A percentile compares a stretch with the other conserved stretches of the same genome.
phyloP scores from a whole-genome alignment of 371 early-diverging fungal species.

The Entomophthora muscae region DNA sequence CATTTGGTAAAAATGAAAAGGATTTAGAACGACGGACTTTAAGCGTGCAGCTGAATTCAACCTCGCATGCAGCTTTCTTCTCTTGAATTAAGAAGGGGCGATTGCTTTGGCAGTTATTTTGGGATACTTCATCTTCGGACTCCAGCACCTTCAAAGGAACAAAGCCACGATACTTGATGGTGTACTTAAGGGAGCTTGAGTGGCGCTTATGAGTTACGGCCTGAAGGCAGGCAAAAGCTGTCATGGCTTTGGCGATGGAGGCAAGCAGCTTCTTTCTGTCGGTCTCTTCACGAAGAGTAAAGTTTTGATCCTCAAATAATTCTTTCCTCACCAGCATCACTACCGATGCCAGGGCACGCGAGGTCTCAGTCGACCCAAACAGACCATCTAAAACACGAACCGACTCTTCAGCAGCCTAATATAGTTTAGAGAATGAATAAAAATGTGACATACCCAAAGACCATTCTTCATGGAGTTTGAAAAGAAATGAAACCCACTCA shows the following conservation, averaged over 20 bases:
- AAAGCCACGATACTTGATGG: background rate
- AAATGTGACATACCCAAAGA: constrained; percentile 29
- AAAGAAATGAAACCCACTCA: constrained; percentile 59
- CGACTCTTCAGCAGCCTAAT: constrained; percentile 66
- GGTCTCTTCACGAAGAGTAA: constrained; percentile 39
- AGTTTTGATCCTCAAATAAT: constrained; percentile 43
- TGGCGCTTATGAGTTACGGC: constrained; percentile 37
- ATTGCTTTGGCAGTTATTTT: background rate
- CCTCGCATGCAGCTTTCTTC: too few relatives aligned
- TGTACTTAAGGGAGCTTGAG: background rate
- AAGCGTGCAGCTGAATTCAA: too few relatives aligned
- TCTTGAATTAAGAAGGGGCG: background rate
- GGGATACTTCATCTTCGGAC: background rate
- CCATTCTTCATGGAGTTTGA: constrained; percentile 48
- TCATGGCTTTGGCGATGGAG: constrained; percentile 58
- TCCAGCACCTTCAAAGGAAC: background rate
- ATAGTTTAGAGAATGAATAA: constrained; percentile 2
- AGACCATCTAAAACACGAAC: constrained; percentile 78
- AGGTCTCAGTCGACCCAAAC: constrained; percentile 82
- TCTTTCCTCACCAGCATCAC: constrained; percentile 61
- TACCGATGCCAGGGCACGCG: constrained; percentile 66
- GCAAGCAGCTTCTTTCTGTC: constrained; percentile 40
- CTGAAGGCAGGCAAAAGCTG: constrained; percentile 71
- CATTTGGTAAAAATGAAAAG: too few relatives aligned
- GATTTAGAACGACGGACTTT: too few relatives aligned